Conservation (phyloP, 1,284 basidiomycete species). For the Volvariella surrecta region DNA sequence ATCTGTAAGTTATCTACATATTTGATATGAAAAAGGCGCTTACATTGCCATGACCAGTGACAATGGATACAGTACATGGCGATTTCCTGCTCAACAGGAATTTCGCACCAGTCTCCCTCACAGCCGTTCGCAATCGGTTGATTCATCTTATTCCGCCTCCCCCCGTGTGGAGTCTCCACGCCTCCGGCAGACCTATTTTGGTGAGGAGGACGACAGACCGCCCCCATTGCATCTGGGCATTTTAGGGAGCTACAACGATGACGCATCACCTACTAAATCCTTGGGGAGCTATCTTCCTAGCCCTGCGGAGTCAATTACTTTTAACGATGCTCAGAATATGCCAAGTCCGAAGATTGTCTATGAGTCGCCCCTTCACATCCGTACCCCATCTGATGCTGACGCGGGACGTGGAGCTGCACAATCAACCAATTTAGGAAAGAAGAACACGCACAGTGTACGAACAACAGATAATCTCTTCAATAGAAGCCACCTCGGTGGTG, state of each 20-base stretch:
- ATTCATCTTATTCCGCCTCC: constrained; percentile 47
- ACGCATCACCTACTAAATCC: constrained; percentile 42
- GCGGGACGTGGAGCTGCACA: constrained; percentile 3
- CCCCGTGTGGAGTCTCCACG: constrained; percentile 31
- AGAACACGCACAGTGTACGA: constrained; percentile 84
- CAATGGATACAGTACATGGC: constrained; percentile 28
- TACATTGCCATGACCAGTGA: constrained; percentile 26
- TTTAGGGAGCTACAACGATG: constrained; percentile 29
- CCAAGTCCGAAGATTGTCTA: constrained; percentile 1
- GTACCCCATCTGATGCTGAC: constrained; percentile 51
- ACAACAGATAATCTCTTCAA: constrained; percentile 37
- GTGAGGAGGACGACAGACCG: constrained; percentile 28
- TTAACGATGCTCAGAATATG: constrained; percentile 19
- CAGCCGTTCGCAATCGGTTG: constrained; percentile 54
- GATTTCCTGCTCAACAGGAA: constrained; percentile 27
- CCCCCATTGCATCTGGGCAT: constrained; percentile 44
- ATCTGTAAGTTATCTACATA: constrained; percentile 27
- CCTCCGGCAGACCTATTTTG: constrained; percentile 15
- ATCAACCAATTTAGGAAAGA: constrained; percentile 58
- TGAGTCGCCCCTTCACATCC: constrained; percentile 30
- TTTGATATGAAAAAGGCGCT: constrained; percentile 7
- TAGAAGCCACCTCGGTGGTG: constrained; percentile 17
- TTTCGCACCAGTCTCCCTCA: constrained; percentile 34
- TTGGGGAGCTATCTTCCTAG: constrained; percentile 52
- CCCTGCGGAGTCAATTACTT: constrained; percentile 42